These are phyloP conservation scores for Wallacemonas sp. DNA, from an alignment of 208 protist species.

Conservation along the genomic window DNA sequence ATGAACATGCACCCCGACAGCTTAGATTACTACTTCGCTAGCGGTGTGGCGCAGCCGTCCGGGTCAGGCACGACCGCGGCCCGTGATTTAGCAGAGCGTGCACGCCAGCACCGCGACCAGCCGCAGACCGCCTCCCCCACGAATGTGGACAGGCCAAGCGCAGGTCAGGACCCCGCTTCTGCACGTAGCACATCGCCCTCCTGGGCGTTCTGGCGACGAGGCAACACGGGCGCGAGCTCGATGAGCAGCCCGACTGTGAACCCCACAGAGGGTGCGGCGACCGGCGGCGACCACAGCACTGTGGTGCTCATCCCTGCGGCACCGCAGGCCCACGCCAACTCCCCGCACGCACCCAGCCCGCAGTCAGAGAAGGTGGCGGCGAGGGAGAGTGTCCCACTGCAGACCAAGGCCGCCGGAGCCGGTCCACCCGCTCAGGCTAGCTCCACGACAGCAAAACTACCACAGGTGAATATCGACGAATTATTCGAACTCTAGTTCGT, in stretches of 20 bases:
- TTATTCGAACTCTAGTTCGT: slow-evolving; percentile 13
- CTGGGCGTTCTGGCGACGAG: slow-evolving; percentile 7
- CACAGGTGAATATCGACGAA: neutral
- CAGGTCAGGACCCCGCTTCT: neutral
- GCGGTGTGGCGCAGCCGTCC: neutral
- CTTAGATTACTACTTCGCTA: slow-evolving; percentile 10
- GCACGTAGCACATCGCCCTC: slow-evolving; percentile 7
- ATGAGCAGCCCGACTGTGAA: neutral
- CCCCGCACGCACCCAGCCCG: no score
- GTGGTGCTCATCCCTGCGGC: no score
- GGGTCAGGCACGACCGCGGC: slow-evolving; percentile 4
- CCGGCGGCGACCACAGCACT: neutral
- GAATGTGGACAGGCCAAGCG: no score
- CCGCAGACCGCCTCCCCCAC: no score
- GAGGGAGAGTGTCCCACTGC: no score
- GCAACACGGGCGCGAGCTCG: neutral
- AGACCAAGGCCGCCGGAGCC: no score
- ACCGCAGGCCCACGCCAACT: no score
- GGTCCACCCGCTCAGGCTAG: no score
- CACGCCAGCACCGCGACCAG: neutral
- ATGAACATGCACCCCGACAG: slow-evolving; percentile 22
- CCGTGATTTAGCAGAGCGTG: neutral
- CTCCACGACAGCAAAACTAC: neutral
- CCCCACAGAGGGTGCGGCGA: neutral
- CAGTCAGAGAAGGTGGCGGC: no score